phyloP scores from a whole-genome alignment of 306 rosid species.

The Acacia crassicarpa region DNA sequence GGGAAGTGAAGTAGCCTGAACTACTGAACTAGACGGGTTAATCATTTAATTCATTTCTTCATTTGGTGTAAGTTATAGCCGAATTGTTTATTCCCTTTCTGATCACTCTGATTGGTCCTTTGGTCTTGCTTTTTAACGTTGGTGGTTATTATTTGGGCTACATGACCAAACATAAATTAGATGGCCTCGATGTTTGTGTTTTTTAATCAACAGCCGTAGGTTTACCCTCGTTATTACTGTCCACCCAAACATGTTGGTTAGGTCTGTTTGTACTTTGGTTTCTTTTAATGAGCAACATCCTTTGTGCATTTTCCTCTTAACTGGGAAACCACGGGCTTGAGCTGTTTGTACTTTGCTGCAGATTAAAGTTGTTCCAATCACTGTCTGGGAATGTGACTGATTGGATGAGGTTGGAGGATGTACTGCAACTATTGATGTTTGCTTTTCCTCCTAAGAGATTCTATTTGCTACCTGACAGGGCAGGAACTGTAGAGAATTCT shows the following conservation, averaged over 20 bases:
- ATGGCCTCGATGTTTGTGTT: not conserved
- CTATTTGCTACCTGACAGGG: not conserved
- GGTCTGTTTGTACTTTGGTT: not conserved
- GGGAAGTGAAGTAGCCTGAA: not conserved
- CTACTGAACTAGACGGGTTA: not conserved
- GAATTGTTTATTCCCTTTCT: not conserved
- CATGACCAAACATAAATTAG: conserved; percentile 1
- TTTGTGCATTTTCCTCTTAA: not conserved
- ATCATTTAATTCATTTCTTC: not conserved
- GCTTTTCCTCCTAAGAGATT: not conserved
- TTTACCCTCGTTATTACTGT: conserved; percentile 4
- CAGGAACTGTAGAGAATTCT: not conserved
- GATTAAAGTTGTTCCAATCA: conserved; percentile 20
- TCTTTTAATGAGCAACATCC: not conserved
- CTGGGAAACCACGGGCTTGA: not conserved
- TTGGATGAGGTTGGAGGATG: not conserved
- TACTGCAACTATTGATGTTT: not conserved
- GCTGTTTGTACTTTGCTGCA: conserved; percentile 18
- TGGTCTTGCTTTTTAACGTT: not conserved
- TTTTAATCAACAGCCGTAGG: not conserved
- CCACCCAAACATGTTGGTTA: not conserved
- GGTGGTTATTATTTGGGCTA: not conserved
- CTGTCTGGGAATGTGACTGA: not conserved
- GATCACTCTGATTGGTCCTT: conserved; percentile 8
- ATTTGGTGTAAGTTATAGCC: conserved; percentile 3